Evolutionary conservation across 2,329 filamentous ascomycete genomes (phyloP).

Genomic region (Phyllosticta paracitricarpa): DNA sequence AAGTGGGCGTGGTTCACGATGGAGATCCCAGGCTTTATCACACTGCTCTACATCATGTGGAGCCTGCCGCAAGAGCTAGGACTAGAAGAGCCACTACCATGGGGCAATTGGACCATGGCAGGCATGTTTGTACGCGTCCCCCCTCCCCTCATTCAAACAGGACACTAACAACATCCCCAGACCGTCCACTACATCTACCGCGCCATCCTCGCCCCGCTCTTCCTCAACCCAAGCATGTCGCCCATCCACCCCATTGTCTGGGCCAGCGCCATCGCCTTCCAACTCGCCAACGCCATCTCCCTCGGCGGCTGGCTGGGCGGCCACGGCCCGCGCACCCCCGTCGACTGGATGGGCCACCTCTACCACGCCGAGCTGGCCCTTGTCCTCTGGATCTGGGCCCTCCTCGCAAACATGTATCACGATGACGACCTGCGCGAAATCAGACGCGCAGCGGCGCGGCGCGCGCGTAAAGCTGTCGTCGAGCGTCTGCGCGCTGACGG

Average conservation of each 20-base stretch:
- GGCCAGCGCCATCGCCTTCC: conserved; percentile 57
- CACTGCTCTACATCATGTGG: conserved; percentile 68
- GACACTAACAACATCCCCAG: conserved; percentile 24
- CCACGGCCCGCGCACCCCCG: conserved; percentile 58
- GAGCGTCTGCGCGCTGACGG: conserved; percentile 25
- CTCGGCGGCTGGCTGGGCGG: conserved; percentile 75
- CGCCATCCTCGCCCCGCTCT: conserved; percentile 68
- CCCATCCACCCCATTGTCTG: conserved; percentile 69
- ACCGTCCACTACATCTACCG: conserved; percentile 86
- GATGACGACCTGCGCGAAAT: conserved; percentile 87
- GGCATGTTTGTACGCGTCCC: conserved; percentile 47
- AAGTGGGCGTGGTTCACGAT: conserved; percentile 80
- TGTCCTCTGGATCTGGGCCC: conserved; percentile 63
- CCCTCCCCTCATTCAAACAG: background rate
- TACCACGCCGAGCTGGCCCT: conserved; percentile 52
- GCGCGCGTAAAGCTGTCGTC: conserved; percentile 42
- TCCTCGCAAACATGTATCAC: conserved; percentile 75
- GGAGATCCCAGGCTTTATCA: conserved; percentile 71
- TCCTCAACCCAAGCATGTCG: conserved; percentile 81
- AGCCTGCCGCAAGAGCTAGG: conserved; percentile 52
- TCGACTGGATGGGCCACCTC: conserved; percentile 39
- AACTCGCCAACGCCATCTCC: conserved; percentile 67
- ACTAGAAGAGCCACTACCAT: conserved; percentile 50
- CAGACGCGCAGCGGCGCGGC: conserved; percentile 55
- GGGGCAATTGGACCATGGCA: conserved; percentile 68